A percentile compares a stretch with the other conserved stretches of the same genome.
phyloP scores from a whole-genome alignment of 1,284 basidiomycete genomes.

The Xanthoconium separans region DNA sequence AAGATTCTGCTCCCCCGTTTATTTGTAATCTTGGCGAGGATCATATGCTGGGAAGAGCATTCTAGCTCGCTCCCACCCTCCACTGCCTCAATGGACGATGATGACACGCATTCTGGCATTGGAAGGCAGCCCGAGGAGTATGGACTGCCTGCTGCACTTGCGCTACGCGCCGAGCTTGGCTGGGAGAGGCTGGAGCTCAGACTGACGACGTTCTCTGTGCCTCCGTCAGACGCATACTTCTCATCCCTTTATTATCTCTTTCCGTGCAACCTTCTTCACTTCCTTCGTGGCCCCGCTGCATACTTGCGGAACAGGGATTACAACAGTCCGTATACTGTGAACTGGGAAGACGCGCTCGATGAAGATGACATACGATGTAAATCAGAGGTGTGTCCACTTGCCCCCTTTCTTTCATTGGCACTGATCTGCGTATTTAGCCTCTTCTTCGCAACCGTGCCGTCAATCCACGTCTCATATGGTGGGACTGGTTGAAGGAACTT shows the following conservation, averaged over 20 bases:
- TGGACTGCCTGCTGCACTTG: conserved; percentile 29
- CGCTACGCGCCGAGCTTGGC: conserved; percentile 50
- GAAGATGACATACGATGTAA: conserved; percentile 67
- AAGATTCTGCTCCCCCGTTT: conserved; percentile 59
- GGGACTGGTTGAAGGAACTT: conserved; percentile 63
- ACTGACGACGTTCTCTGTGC: conserved; percentile 51
- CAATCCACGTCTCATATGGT: conserved; percentile 71
- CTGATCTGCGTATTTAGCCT: conserved; percentile 41
- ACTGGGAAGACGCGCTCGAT: conserved; percentile 69
- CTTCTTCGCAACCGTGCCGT: conserved; percentile 71
- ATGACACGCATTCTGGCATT: conserved; percentile 35
- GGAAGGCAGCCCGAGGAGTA: conserved; percentile 34
- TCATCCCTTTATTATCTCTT: conserved; percentile 85
- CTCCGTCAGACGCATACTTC: conserved; percentile 64
- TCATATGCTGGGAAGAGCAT: conserved; percentile 68
- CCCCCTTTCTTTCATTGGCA: too few relatives aligned
- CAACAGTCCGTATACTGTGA: conserved; percentile 55
- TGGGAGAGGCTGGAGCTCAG: conserved; percentile 67
- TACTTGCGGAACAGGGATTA: conserved; percentile 56
- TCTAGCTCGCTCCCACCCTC: conserved; percentile 31
- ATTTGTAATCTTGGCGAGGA: conserved; percentile 62
- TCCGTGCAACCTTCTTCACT: conserved; percentile 79
- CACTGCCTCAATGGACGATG: conserved; percentile 34
- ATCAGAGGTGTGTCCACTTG: conserved; percentile 55
- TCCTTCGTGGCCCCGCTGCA: conserved; percentile 63